Conservation (phyloP, 257 asterid genomes). For the Thymus mandschuricus region DNA sequence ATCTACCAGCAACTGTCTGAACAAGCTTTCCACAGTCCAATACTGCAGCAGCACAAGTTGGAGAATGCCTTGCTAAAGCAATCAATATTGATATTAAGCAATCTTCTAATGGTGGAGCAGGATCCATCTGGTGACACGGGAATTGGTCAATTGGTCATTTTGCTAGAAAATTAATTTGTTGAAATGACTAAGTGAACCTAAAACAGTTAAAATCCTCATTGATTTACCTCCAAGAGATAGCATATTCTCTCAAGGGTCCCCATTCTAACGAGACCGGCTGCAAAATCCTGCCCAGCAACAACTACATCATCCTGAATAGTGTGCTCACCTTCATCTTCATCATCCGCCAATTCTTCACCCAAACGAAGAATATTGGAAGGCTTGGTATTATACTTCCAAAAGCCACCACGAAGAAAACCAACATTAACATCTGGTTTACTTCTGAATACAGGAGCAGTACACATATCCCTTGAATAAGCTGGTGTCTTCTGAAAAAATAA, state of each 20-base stretch:
- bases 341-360: constrained; percentile 42
- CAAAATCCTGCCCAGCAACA: constrained; percentile 91
- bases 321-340: constrained; percentile 58
- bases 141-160: constrained; percentile 23
- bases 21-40: constrained; percentile 70
- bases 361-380: constrained; percentile 66
- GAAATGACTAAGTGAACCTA: constrained; percentile 12
- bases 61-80: constrained; percentile 93
- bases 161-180: constrained; percentile 11
- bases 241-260: constrained; percentile 78
- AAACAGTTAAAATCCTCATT: constrained; percentile 29
- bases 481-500: constrained; percentile 67
- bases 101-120: constrained; percentile 72
- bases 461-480: constrained; percentile 46
- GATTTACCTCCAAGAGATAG: constrained; percentile 84
- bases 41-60: constrained; percentile 78
- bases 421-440: constrained; percentile 68
- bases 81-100: constrained; percentile 75
- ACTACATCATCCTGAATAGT: constrained; percentile 87
- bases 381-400: constrained; percentile 94
- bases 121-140: constrained; percentile 62
- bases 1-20: constrained; percentile 72
- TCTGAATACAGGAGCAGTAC: constrained; percentile 94
- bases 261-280: constrained; percentile 95
- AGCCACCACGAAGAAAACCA: constrained; percentile 95